Evolutionary conservation across 1,284 basidiomycete genomes (phyloP).

Genomic region (Mycosarcoma mackinlayi): DNA sequence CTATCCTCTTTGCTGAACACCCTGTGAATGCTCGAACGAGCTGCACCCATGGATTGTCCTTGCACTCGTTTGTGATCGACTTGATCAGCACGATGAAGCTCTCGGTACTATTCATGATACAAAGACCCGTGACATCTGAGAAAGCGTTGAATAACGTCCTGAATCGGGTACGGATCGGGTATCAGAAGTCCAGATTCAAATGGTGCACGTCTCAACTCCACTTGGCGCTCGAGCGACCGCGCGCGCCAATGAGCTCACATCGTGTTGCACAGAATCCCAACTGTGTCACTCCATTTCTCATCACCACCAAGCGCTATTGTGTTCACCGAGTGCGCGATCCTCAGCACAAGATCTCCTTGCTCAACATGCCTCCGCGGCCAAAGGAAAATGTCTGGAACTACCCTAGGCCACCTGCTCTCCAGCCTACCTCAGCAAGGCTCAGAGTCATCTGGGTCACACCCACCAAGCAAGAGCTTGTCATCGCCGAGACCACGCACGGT

Average conservation of each 20-base stretch:
- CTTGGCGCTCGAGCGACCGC: slow-evolving; percentile 8
- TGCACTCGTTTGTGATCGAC: too few relatives aligned
- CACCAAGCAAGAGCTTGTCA: slow-evolving; percentile 52
- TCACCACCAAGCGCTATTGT: too few relatives aligned
- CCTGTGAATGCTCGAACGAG: neutral
- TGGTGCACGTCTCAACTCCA: slow-evolving; percentile 22
- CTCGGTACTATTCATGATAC: too few relatives aligned
- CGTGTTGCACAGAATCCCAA: slow-evolving; percentile 1
- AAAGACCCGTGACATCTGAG: too few relatives aligned
- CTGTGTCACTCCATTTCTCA: neutral
- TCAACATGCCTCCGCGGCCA: slow-evolving; percentile 43
- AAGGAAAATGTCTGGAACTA: slow-evolving; percentile 64
- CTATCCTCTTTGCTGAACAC: neutral
- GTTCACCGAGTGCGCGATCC: too few relatives aligned
- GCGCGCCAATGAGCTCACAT: slow-evolving; percentile 17
- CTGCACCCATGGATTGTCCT: too few relatives aligned
- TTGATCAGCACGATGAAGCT: too few relatives aligned
- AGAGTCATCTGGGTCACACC: slow-evolving; percentile 60
- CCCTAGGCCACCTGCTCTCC: slow-evolving; percentile 61
- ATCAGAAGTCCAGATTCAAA: neutral
- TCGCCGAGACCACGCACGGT: slow-evolving; percentile 63
- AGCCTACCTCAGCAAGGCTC: slow-evolving; percentile 52
- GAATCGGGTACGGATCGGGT: slow-evolving; percentile 2
- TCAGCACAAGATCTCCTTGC: neutral
- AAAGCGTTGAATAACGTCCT: neutral